phyloP scores from a whole-genome alignment of 495 filamentous ascomycete species.

The Cercophora newfieldiana region DNA sequence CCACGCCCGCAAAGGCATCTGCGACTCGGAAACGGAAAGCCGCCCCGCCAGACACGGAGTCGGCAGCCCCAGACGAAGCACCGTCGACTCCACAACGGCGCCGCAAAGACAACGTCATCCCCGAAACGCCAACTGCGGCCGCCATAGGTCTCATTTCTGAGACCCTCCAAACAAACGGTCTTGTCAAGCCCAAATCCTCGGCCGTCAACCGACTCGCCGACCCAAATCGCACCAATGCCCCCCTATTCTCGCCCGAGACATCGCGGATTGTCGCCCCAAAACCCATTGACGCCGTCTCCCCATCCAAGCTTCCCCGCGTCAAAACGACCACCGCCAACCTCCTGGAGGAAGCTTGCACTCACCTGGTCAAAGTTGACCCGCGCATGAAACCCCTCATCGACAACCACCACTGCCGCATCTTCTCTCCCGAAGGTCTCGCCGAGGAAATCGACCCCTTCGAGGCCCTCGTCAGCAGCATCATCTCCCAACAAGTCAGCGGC shows the following conservation, averaged over 20 bases:
- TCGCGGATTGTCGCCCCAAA: slow-evolving; percentile 64
- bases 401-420: slow-evolving; percentile 71
- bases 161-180: background rate
- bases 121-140: slow-evolving; percentile 43
- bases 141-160: slow-evolving; percentile 38
- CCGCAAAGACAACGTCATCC: slow-evolving; percentile 28
- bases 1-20: slow-evolving; percentile 20
- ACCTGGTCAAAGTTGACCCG: slow-evolving; percentile 74
- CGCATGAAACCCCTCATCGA: slow-evolving; percentile 73
- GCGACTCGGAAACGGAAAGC: slow-evolving; percentile 42
- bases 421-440: slow-evolving; percentile 77
- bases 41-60: background rate
- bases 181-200: slow-evolving; percentile 36
- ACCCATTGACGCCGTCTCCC: slow-evolving; percentile 52
- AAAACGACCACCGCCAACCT: slow-evolving; percentile 70
- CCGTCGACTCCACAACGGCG: slow-evolving; percentile 40
- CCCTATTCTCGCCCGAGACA: slow-evolving; percentile 76
- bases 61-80: slow-evolving; percentile 15
- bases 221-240: slow-evolving; percentile 63
- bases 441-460: slow-evolving; percentile 88
- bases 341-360: slow-evolving; percentile 73
- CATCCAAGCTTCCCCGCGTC: slow-evolving; percentile 51
- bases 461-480: slow-evolving; percentile 79
- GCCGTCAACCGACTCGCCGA: slow-evolving; percentile 49
- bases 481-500: slow-evolving; percentile 93